Evolutionary conservation across 139 green algal genomes (phyloP).

Genomic region (Picocystis salinarum): DNA sequence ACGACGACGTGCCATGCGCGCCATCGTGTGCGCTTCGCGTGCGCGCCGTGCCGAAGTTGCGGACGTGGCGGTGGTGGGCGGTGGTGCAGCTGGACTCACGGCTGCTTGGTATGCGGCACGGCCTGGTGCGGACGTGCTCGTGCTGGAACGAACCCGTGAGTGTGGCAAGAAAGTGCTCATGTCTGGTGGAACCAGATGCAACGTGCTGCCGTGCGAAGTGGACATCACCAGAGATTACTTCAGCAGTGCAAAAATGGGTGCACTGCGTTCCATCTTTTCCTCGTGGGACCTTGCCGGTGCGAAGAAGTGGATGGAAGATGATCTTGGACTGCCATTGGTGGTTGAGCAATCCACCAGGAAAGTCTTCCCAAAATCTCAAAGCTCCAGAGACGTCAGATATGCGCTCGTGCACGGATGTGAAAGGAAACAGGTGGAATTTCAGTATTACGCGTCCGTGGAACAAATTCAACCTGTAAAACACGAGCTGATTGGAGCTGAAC

Average conservation of each 20-base stretch:
- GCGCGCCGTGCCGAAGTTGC: too few species aligned
- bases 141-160: constrained; percentile 57
- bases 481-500: neutral
- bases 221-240: constrained; percentile 49
- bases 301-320: constrained; percentile 36
- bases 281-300: constrained; percentile 49
- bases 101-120: constrained; percentile 14
- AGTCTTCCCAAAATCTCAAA: too few species aligned
- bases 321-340: constrained; percentile 39
- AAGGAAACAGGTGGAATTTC: constrained; percentile 14
- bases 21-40: too few species aligned
- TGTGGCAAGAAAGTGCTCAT: constrained; percentile 76
- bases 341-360: constrained; percentile 53
- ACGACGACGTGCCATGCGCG: too few species aligned
- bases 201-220: constrained; percentile 46
- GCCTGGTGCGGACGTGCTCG: constrained; percentile 23
- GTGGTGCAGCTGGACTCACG: constrained; percentile 10
- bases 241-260: constrained; percentile 11
- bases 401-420: constrained; percentile 39
- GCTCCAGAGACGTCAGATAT: too few species aligned
- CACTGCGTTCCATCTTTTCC: constrained; percentile 38
- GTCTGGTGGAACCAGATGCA: constrained; percentile 61
- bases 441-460: constrained; percentile 25
- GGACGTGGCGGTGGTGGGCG: constrained; percentile 8
- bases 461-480: constrained; percentile 4